Conservation (phyloP, 148 eudicot genomes). For the Mesembryanthemum crystallinum region DNA sequence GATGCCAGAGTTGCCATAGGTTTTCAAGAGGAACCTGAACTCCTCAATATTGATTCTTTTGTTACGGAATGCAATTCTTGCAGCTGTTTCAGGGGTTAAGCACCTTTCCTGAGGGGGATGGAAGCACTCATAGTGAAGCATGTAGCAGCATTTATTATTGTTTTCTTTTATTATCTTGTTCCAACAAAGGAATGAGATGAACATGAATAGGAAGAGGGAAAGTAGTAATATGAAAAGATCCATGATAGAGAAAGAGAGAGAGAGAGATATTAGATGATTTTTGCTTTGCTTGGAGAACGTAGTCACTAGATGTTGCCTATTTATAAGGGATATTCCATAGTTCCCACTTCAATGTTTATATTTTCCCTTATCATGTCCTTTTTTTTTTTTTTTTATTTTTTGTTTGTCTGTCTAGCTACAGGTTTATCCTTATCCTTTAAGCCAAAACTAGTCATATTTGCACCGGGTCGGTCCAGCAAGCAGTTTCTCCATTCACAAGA, state of each 20-base stretch:
- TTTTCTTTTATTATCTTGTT: slow-evolving; percentile 11
- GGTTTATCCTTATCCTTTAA: too few relatives aligned
- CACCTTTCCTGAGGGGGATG: slow-evolving; percentile 48
- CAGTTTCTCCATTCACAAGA: too few relatives aligned
- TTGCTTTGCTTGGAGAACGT: too few relatives aligned
- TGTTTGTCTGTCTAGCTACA: too few relatives aligned
- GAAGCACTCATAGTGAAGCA: slow-evolving; percentile 61
- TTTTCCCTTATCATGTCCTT: too few relatives aligned
- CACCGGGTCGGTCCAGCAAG: too few relatives aligned
- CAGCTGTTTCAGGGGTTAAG: slow-evolving; percentile 40
- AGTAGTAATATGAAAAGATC: slow-evolving; percentile 34
- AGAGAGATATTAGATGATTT: too few relatives aligned
- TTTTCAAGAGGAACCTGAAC: slow-evolving; percentile 42
- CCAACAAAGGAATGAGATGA: slow-evolving; percentile 27
- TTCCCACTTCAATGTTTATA: too few relatives aligned
- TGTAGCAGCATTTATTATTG: slow-evolving; percentile 44
- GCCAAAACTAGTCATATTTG: too few relatives aligned
- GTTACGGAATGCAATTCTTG: slow-evolving; percentile 39
- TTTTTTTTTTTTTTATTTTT: too few relatives aligned
- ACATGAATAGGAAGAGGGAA: slow-evolving; percentile 32
- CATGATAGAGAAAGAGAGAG: slow-evolving; percentile 28
- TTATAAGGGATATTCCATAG: too few relatives aligned
- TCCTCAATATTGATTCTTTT: slow-evolving; percentile 43
- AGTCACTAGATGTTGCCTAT: too few relatives aligned
- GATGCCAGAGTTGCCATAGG: slow-evolving; percentile 61